Evolutionary conservation across 371 early-diverging fungal genomes (phyloP).

Genomic region (Syncephalis fuscata): DNA sequence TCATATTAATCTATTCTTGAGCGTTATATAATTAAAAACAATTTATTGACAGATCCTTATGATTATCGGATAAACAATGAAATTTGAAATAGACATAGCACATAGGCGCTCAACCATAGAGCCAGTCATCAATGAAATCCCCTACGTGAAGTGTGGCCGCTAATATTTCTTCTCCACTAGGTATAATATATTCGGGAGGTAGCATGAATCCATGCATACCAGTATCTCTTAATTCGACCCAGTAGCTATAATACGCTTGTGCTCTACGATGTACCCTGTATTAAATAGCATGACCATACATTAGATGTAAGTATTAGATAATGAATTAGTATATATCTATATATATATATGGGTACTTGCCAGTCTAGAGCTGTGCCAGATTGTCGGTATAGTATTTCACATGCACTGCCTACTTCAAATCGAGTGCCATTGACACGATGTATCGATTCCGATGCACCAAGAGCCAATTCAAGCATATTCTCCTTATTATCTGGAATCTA

Average conservation of each 20-base stretch:
- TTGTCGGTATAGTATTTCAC: conserved; percentile 31
- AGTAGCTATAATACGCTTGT: conserved; percentile 28
- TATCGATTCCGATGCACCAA: conserved; percentile 22
- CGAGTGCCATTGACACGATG: conserved; percentile 20
- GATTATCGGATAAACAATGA: too few relatives aligned
- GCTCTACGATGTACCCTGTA: conserved; percentile 18
- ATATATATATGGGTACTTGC: too few relatives aligned
- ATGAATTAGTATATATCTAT: too few relatives aligned
- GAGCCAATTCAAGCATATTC: conserved; percentile 15
- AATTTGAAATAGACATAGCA: too few relatives aligned
- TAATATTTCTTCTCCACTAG: conserved; percentile 25
- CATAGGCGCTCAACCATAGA: too few relatives aligned
- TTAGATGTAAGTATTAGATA: too few relatives aligned
- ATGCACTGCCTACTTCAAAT: conserved; percentile 29
- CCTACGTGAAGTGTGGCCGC: conserved; percentile 7
- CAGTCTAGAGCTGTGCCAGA: conserved; percentile 17
- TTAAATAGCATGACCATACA: too few relatives aligned
- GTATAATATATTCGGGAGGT: conserved; percentile 25
- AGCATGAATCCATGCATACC: conserved; percentile 28
- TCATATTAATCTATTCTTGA: too few relatives aligned
- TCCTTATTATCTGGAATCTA: conserved; percentile 2
- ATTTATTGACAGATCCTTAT: too few relatives aligned
- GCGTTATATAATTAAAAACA: too few relatives aligned
- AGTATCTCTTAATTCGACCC: conserved; percentile 33
- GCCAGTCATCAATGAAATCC: too few relatives aligned